Conservation (phyloP, 2,329 filamentous ascomycete species). For the Alternaria arborescens region DNA sequence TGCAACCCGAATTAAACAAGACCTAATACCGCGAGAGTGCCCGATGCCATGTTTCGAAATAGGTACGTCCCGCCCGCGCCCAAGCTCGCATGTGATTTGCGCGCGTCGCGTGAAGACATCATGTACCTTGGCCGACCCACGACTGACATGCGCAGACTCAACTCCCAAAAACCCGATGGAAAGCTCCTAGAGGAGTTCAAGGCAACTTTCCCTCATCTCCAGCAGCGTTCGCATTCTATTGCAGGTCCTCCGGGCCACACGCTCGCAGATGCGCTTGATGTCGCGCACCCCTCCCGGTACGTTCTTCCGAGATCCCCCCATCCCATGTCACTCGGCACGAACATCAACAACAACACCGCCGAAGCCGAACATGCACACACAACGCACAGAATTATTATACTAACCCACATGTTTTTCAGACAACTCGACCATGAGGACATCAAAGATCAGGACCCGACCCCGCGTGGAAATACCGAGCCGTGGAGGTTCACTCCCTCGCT, state of each 20-base stretch:
- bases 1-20: constrained; percentile 1
- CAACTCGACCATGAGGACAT: constrained; percentile 59
- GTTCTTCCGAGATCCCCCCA: constrained; percentile 30
- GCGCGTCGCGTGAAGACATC: constrained; percentile 36
- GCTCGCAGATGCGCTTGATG: constrained; percentile 57
- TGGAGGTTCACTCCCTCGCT: constrained; percentile 91
- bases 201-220: constrained; percentile 79
- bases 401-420: constrained; percentile 39
- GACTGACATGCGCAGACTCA: constrained; percentile 63
- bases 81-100: constrained; percentile 30
- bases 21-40: constrained; percentile 15
- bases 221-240: constrained; percentile 55
- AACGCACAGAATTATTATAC: not conserved
- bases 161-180: constrained; percentile 84
- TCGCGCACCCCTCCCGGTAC: constrained; percentile 56
- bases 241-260: constrained; percentile 55
- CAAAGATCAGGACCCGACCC: constrained; percentile 85
- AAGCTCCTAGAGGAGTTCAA: constrained; percentile 86
- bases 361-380: not conserved
- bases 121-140: constrained; percentile 18
- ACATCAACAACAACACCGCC: constrained; percentile 7
- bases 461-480: constrained; percentile 78
- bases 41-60: constrained; percentile 55
- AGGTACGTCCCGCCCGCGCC: constrained; percentile 47
- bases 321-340: constrained; percentile 16